phyloP scores from a whole-genome alignment of 306 rosid species.

The Malus orientalis region DNA sequence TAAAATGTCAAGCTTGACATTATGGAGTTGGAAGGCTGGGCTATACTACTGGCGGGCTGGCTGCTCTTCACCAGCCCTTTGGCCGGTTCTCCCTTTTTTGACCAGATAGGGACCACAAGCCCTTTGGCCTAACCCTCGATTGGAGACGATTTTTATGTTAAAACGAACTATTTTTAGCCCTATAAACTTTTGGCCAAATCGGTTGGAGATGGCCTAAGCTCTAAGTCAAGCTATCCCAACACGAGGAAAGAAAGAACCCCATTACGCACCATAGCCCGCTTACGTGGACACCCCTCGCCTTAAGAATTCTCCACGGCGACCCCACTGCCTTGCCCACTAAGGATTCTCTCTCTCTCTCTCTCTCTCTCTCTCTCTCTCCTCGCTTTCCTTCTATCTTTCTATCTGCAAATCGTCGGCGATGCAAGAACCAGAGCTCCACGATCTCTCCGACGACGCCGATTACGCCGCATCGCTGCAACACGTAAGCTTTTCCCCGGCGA shows the following conservation, averaged over 20 bases:
- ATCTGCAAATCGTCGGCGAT: constrained; percentile 30
- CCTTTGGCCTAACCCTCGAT: too few relatives aligned
- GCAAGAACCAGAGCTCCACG: constrained; percentile 83
- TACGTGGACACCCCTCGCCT: not conserved
- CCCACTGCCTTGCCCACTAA: constrained; percentile 7
- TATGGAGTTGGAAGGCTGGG: too few relatives aligned
- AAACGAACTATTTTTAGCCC: too few relatives aligned
- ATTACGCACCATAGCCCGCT: not conserved
- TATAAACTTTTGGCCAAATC: too few relatives aligned
- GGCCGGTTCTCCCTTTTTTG: too few relatives aligned
- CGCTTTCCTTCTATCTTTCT: not conserved
- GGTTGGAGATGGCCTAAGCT: too few relatives aligned
- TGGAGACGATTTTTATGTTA: too few relatives aligned
- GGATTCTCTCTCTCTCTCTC: not conserved
- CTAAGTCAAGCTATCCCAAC: too few relatives aligned
- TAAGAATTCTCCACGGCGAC: not conserved
- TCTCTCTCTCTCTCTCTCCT: not conserved
- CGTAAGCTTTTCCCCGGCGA: constrained; percentile 24
- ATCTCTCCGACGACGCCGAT: constrained; percentile 93
- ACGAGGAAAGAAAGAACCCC: not conserved
- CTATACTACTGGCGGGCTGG: too few relatives aligned
- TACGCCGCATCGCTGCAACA: constrained; percentile 89
- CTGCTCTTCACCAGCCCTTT: too few relatives aligned
- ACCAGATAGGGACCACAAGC: too few relatives aligned
- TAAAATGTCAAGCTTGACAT: too few relatives aligned